phyloP scores from a whole-genome alignment of 352 stramenopile genomes.

The Phytopythium boreale region DNA sequence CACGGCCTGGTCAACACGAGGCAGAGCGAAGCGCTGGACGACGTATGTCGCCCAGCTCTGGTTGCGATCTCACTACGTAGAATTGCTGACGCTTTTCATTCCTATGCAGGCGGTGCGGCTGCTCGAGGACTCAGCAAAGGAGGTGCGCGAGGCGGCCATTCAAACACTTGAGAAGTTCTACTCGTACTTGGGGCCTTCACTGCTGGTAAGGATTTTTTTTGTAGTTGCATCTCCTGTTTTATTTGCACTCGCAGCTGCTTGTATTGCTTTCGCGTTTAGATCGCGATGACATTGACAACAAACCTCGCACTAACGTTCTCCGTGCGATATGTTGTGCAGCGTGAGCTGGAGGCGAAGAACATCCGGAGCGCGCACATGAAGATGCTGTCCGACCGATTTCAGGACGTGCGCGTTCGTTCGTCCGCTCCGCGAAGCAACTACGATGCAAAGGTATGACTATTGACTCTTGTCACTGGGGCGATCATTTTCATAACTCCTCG shows the following conservation, averaged over 20 bases:
- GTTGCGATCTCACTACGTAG: not conserved
- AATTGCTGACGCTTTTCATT: conserved; percentile 1
- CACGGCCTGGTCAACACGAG: conserved; percentile 41
- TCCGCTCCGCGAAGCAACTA: not conserved
- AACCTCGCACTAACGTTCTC: not conserved
- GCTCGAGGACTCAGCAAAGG: conserved; percentile 80
- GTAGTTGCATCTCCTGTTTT: not conserved
- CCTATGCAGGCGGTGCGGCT: conserved; percentile 50
- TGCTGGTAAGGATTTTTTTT: conserved; percentile 49
- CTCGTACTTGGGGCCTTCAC: conserved; percentile 50
- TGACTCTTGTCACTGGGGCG: too few species aligned
- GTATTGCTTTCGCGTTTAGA: not conserved
- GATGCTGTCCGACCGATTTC: conserved; percentile 59
- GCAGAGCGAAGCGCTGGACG: conserved; percentile 57
- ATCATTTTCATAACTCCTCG: too few species aligned
- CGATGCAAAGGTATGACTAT: not conserved
- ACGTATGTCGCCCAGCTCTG: too few species aligned
- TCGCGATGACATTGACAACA: not conserved
- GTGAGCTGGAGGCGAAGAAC: conserved; percentile 66
- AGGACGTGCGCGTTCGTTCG: conserved; percentile 6
- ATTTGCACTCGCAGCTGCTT: too few species aligned
- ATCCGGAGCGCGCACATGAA: conserved; percentile 79
- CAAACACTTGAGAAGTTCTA: conserved; percentile 74
- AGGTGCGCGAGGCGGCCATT: conserved; percentile 77
- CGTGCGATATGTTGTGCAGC: conserved; percentile 21